Conservation (phyloP, 306 rosid species). For the Cicer judaicum region DNA sequence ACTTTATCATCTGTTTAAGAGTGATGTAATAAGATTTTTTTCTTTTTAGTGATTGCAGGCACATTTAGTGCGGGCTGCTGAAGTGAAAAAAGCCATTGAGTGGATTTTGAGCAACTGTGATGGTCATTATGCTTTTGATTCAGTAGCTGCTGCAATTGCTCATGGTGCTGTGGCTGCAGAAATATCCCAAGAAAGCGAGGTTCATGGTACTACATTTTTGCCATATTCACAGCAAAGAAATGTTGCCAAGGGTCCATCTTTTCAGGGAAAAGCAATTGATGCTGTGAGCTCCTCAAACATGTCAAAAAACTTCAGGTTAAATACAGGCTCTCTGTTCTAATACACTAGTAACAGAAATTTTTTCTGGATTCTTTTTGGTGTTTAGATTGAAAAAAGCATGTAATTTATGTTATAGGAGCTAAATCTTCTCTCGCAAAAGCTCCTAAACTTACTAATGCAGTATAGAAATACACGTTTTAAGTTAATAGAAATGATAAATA, state of each 20-base stretch:
- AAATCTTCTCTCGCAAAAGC: constrained; percentile 3
- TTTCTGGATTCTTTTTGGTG: constrained; percentile 26
- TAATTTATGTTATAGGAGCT: neutral
- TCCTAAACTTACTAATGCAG: constrained; percentile 2
- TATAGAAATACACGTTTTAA: constrained; percentile 5
- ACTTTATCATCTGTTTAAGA: constrained; percentile 49
- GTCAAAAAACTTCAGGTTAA: constrained; percentile 91
- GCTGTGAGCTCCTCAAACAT: constrained; percentile 76
- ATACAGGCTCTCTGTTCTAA: constrained; percentile 38
- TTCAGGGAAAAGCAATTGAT: constrained; percentile 77
- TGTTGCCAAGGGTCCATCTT: constrained; percentile 56
- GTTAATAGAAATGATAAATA: constrained; percentile 5
- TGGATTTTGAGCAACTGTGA: constrained; percentile 95
- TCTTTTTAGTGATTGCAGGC: constrained; percentile 99
- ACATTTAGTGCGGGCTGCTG: constrained; percentile 95
- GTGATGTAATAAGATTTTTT: constrained; percentile 76
- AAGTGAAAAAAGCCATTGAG: constrained; percentile 93
- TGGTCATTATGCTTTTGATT: constrained; percentile 93
- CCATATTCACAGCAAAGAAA: constrained; percentile 62
- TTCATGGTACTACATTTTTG: constrained; percentile 48
- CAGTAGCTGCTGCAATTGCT: constrained; percentile 94
- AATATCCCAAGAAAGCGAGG: constrained; percentile 69
- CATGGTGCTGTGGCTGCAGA: constrained; percentile 81
- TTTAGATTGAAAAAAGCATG: constrained; percentile 15
- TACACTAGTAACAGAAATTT: constrained; percentile 30